phyloP scores from a whole-genome alignment of 306 rosid genomes.

The Quillaja saponaria region DNA sequence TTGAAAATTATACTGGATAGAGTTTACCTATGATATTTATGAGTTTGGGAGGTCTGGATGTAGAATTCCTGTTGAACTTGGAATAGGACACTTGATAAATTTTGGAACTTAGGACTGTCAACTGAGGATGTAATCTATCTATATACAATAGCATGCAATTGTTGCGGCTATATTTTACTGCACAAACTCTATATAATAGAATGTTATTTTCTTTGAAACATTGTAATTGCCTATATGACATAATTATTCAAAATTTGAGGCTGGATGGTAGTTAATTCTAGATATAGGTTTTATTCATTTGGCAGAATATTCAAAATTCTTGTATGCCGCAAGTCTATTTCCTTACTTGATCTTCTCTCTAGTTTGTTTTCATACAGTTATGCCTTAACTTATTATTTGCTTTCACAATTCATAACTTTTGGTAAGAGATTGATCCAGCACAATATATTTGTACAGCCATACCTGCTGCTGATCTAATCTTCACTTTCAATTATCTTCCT shows the following conservation, averaged over 20 bases:
- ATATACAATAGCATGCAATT: background rate
- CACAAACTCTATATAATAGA: background rate
- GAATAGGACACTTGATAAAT: background rate
- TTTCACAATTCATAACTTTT: background rate
- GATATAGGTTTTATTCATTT: background rate
- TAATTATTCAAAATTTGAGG: background rate
- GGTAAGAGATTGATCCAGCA: too few relatives aligned
- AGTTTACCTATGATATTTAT: constrained; percentile 14
- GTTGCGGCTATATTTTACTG: background rate
- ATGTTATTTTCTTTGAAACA: constrained; percentile 7
- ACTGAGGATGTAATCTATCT: background rate
- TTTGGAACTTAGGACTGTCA: constrained; percentile 16
- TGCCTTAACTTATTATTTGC: background rate
- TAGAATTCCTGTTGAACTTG: background rate
- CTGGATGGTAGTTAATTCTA: background rate
- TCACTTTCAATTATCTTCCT: background rate
- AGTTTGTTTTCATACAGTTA: constrained; percentile 6
- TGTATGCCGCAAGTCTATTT: constrained; percentile 7
- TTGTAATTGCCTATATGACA: constrained; percentile 1
- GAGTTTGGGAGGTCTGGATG: constrained; percentile 2
- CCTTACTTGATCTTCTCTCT: background rate
- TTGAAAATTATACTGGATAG: background rate
- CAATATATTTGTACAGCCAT: background rate
- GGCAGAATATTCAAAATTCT: constrained; percentile 5
- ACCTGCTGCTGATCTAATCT: constrained; percentile 1